Conservation (phyloP, 1,284 basidiomycete species). For the Somion occarium region DNA sequence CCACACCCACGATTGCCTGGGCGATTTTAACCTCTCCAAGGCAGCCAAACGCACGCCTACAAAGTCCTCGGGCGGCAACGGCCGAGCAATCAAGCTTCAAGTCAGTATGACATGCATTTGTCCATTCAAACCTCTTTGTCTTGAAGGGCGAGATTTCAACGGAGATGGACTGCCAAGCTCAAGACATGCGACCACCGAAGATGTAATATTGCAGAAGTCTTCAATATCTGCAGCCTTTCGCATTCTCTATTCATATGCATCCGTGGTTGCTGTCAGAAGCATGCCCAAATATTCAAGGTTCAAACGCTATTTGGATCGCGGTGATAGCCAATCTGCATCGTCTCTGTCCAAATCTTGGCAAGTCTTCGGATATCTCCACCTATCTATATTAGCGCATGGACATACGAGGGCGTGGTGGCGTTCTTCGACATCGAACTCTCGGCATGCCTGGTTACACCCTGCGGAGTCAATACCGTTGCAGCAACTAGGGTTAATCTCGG, state of each 20-base stretch:
- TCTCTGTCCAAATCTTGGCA: too few species aligned
- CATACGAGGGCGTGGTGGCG: slow-evolving; percentile 1
- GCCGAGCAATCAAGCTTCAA: not conserved
- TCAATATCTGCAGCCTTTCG: not conserved
- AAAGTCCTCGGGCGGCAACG: not conserved
- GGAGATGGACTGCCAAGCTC: not conserved
- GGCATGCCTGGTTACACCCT: not conserved
- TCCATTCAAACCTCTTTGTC: not conserved
- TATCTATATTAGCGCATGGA: not conserved
- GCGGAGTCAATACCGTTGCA: not conserved
- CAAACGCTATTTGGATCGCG: not conserved
- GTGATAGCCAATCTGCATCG: not conserved
- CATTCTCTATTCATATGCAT: not conserved
- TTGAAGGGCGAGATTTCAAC: not conserved
- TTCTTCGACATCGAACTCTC: not conserved
- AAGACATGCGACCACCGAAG: not conserved
- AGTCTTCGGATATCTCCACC: slow-evolving; percentile 1
- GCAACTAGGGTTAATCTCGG: slow-evolving; percentile 5
- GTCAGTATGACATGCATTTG: not conserved
- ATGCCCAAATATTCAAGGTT: not conserved
- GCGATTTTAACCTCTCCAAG: not conserved
- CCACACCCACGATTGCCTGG: not conserved
- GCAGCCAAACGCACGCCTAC: not conserved
- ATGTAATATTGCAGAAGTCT: not conserved
- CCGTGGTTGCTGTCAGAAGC: not conserved